These are phyloP conservation scores for Lathyrus tuberosus DNA, from an alignment of 306 rosid genomes.

Conservation along the genomic window DNA sequence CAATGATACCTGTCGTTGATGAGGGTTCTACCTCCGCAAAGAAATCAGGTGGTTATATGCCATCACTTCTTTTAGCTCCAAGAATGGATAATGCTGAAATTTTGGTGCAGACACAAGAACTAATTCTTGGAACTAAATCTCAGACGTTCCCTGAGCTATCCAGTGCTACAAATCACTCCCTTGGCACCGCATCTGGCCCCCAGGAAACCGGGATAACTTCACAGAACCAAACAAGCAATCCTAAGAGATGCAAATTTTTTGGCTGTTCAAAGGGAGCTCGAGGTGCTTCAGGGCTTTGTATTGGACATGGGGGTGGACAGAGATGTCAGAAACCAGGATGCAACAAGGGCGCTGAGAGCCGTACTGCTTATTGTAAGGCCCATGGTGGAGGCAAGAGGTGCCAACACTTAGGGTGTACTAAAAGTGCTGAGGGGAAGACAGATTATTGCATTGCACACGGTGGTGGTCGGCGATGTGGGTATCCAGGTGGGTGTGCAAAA, in stretches of 20 bases:
- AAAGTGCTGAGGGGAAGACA: conserved; percentile 99
- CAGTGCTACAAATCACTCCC: conserved; percentile 54
- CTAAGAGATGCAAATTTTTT: conserved; percentile 70
- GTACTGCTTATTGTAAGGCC: conserved; percentile 96
- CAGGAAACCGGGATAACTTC: conserved; percentile 51
- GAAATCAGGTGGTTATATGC: conserved; percentile 94
- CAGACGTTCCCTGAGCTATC: conserved; percentile 57
- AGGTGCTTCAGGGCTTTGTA: conserved; percentile 96
- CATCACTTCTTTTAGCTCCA: conserved; percentile 89
- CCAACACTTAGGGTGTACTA: conserved; percentile 87
- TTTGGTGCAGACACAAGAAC: conserved; percentile 50
- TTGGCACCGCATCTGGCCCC: conserved; percentile 54
- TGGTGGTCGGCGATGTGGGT: conserved; percentile 87
- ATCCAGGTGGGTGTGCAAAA: conserved; percentile 72
- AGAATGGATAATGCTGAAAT: conserved; percentile 53
- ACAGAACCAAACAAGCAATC: conserved; percentile 56
- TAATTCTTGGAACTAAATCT: conserved; percentile 46
- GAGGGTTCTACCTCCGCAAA: conserved; percentile 94
- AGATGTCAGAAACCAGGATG: conserved; percentile 98
- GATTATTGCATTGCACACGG: conserved; percentile 97
- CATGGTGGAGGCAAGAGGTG: conserved; percentile 99
- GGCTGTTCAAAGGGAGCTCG: conserved; percentile 91
- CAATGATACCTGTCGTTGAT: conserved; percentile 68
- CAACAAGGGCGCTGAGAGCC: conserved; percentile 97
- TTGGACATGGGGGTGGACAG: conserved; percentile 99